Conservation (phyloP, 352 stramenopile genomes). For the Phytophthora europaea region DNA sequence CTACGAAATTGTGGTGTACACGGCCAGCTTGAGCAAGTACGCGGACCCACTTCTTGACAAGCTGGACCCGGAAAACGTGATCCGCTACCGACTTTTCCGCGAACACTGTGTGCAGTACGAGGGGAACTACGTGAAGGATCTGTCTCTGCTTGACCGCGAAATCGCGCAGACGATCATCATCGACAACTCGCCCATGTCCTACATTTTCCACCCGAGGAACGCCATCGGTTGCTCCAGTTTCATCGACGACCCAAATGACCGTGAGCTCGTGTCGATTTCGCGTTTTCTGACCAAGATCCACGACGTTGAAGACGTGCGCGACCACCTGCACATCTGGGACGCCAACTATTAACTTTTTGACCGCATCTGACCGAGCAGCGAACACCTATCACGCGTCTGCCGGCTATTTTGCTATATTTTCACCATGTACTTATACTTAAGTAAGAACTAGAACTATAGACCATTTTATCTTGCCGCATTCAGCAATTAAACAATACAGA, state of each 20-base stretch:
- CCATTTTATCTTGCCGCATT: neutral
- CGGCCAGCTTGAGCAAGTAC: conserved; percentile 98
- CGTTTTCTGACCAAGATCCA: conserved; percentile 70
- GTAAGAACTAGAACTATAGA: neutral
- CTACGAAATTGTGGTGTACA: conserved; percentile 99
- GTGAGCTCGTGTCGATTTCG: conserved; percentile 90
- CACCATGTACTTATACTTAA: neutral
- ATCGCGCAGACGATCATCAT: conserved; percentile 98
- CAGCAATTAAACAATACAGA: neutral
- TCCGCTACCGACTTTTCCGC: conserved; percentile 92
- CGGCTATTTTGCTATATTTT: neutral
- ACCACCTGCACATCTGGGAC: conserved; percentile 77
- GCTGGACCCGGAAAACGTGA: conserved; percentile 93
- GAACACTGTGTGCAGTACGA: conserved; percentile 97
- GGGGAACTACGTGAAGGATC: conserved; percentile 98
- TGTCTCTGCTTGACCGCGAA: conserved; percentile 95
- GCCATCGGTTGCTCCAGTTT: conserved; percentile 89
- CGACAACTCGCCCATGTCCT: conserved; percentile 99
- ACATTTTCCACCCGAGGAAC: conserved; percentile 97
- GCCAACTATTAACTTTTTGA: conserved; percentile 58
- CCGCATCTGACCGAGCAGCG: neutral
- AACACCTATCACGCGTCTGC: neutral
- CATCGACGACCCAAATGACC: conserved; percentile 92
- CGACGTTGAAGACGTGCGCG: conserved; percentile 69
- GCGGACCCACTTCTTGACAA: conserved; percentile 97